These are phyloP conservation scores for Peronospora farinosa DNA, from an alignment of 352 stramenopile genomes.

Conservation along the genomic window DNA sequence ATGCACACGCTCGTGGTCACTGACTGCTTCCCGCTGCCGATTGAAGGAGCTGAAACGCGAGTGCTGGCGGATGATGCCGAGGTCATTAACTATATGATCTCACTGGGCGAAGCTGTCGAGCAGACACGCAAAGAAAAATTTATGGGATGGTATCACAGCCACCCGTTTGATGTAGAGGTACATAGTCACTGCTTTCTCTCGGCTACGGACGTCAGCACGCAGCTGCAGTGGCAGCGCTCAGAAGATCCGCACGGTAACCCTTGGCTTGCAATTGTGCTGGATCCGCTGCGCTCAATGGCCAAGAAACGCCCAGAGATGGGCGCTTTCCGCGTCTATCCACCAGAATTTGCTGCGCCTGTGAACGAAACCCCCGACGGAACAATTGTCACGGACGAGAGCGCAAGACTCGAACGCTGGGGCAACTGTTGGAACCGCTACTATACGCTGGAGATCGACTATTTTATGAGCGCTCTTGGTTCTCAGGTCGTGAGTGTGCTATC, in stretches of 20 bases:
- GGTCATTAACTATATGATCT: conserved; percentile 99
- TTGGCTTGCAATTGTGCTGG: conserved; percentile 97
- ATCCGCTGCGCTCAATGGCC: conserved; percentile 92
- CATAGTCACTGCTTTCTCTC: conserved; percentile 96
- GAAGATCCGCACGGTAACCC: conserved; percentile 94
- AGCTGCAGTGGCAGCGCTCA: conserved; percentile 96
- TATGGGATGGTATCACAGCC: conserved; percentile 99
- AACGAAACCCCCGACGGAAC: conserved; percentile 95
- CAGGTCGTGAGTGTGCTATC: conserved; percentile 91
- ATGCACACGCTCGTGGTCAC: conserved; percentile 93
- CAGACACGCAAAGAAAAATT: conserved; percentile 94
- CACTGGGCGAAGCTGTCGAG: conserved; percentile 92
- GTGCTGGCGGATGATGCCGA: conserved; percentile 95
- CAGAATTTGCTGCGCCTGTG: conserved; percentile 89
- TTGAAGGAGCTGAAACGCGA: conserved; percentile 93
- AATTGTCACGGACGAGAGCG: conserved; percentile 89
- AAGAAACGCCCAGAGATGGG: conserved; percentile 93
- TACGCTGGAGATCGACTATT: conserved; percentile 90
- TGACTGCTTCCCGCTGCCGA: conserved; percentile 96
- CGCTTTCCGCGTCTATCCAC: conserved; percentile 96
- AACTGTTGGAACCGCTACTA: conserved; percentile 89
- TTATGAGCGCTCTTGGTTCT: conserved; percentile 90
- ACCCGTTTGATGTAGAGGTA: conserved; percentile 97
- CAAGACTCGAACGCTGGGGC: conserved; percentile 94
- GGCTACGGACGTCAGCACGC: conserved; percentile 95